A percentile compares a stretch with the other conserved stretches of the same genome.
These are phyloP conservation scores for Cyclotella kingstonii DNA, from an alignment of 108 stramenopile species.

Conservation along the genomic window DNA sequence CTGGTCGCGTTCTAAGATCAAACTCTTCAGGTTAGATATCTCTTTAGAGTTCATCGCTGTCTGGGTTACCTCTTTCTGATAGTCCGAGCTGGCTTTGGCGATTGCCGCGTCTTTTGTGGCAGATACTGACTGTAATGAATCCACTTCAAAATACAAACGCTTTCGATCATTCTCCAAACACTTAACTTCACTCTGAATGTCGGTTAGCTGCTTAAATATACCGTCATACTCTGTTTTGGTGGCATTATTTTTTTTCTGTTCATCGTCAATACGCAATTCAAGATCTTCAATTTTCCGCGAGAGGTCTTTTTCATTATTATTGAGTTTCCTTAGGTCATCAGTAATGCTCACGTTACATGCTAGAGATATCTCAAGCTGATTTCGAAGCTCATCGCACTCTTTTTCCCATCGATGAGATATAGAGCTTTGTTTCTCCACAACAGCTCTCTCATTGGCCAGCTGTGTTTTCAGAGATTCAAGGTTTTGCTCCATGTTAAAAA, in stretches of 20 bases:
- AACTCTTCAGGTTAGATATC: slow-evolving; percentile 44
- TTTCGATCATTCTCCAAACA: slow-evolving; percentile 67
- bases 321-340: slow-evolving; percentile 65
- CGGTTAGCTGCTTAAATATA: slow-evolving; percentile 26
- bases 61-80: slow-evolving; percentile 59
- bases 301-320: slow-evolving; percentile 36
- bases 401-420: slow-evolving; percentile 47
- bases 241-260: slow-evolving; percentile 54
- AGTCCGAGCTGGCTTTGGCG: slow-evolving; percentile 76
- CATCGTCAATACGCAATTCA: slow-evolving; percentile 69
- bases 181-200: slow-evolving; percentile 43
- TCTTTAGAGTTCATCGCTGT: slow-evolving; percentile 52
- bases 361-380: slow-evolving; percentile 60
- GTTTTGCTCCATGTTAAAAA: slow-evolving; percentile 57
- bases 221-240: slow-evolving; percentile 24
- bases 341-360: slow-evolving; percentile 49
- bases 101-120: slow-evolving; percentile 70
- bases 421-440: slow-evolving; percentile 49
- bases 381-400: slow-evolving; percentile 69
- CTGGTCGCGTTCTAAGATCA: slow-evolving; percentile 52
- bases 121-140: slow-evolving; percentile 69
- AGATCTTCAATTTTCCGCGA: slow-evolving; percentile 31
- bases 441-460: slow-evolving; percentile 54
- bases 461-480: slow-evolving; percentile 58
- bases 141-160: slow-evolving; percentile 68